Conservation (phyloP, 2,329 filamentous ascomycete species). For the Ceratocystis huliohia region DNA sequence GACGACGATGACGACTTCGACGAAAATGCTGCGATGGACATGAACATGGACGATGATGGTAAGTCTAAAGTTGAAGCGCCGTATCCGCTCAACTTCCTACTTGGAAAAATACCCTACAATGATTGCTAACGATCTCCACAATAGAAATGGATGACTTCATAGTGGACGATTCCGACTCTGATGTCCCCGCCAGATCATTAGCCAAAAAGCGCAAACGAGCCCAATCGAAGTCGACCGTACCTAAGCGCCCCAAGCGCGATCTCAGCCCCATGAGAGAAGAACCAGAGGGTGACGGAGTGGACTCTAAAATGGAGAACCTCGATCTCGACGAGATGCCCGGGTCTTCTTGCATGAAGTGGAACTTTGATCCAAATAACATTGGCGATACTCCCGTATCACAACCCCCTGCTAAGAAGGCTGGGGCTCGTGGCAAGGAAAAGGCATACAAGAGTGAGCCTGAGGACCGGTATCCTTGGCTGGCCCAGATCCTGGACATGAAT, state of each 20-base stretch:
- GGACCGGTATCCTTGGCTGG: conserved; percentile 80
- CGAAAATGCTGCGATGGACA: conserved; percentile 38
- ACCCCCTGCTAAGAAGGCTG: conserved; percentile 21
- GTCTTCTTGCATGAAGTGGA: conserved; percentile 53
- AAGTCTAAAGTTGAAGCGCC: conserved; percentile 16
- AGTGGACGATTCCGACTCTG: conserved; percentile 75
- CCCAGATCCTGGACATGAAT: conserved; percentile 73
- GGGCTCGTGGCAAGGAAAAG: conserved; percentile 43
- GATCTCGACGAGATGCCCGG: conserved; percentile 38
- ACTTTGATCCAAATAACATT: conserved; percentile 40
- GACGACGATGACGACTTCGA: conserved; percentile 58
- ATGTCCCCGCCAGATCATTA: conserved; percentile 40
- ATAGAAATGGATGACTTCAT: conserved; percentile 78
- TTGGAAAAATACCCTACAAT: not conserved
- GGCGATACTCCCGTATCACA: conserved; percentile 25
- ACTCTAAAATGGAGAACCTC: conserved; percentile 33
- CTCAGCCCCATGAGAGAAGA: conserved; percentile 28
- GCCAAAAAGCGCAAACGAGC: conserved; percentile 67
- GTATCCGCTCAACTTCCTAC: no score
- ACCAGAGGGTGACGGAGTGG: conserved; percentile 35
- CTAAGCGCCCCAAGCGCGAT: conserved; percentile 45
- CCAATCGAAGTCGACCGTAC: conserved; percentile 36
- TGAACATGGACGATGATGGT: conserved; percentile 51
- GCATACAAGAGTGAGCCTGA: conserved; percentile 73
- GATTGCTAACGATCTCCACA: conserved; percentile 24